These are phyloP conservation scores for Geotrichum histeridarum DNA, from an alignment of 1,139 yeast genomes.

Conservation along the genomic window DNA sequence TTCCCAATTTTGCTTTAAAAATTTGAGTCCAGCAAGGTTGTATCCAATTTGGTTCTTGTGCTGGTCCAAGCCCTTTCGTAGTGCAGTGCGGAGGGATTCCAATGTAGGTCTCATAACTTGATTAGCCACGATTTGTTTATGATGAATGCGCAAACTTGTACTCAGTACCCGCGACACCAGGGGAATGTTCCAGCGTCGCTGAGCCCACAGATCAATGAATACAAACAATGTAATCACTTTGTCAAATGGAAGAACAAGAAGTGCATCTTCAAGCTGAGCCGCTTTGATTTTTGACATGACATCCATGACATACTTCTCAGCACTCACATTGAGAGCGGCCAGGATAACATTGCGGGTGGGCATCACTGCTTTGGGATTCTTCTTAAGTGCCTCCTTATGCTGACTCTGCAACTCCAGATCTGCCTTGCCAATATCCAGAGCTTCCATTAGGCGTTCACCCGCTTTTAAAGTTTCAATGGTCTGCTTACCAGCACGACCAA, in stretches of 20 bases:
- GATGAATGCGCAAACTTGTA: conserved; percentile 66
- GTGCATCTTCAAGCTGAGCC: conserved; percentile 86
- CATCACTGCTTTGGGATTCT: conserved; percentile 47
- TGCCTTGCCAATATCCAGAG: conserved; percentile 72
- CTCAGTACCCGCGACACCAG: conserved; percentile 69
- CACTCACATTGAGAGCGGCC: conserved; percentile 62
- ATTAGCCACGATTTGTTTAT: conserved; percentile 55
- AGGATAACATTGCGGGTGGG: conserved; percentile 69
- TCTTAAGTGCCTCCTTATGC: conserved; percentile 45
- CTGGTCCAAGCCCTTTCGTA: conserved; percentile 44
- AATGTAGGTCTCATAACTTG: conserved; percentile 37
- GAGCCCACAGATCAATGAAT: conserved; percentile 74
- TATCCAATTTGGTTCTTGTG: conserved; percentile 68
- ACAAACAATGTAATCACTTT: conserved; percentile 64
- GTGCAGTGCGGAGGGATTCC: conserved; percentile 34
- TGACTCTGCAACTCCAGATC: conserved; percentile 60
- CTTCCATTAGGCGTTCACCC: conserved; percentile 90
- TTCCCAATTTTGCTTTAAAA: conserved; percentile 73
- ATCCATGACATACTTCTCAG: conserved; percentile 74
- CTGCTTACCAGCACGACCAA: conserved; percentile 68
- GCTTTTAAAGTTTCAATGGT: conserved; percentile 90
- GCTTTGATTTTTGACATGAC: conserved; percentile 66
- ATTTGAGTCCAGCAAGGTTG: conserved; percentile 78
- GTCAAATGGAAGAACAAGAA: conserved; percentile 84
- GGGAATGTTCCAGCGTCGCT: conserved; percentile 48